Evolutionary conservation across 345 rosid species (phyloP), one percentile per base, ranked within the genome.

Genomic region (Citrus unshiu): DNA sequence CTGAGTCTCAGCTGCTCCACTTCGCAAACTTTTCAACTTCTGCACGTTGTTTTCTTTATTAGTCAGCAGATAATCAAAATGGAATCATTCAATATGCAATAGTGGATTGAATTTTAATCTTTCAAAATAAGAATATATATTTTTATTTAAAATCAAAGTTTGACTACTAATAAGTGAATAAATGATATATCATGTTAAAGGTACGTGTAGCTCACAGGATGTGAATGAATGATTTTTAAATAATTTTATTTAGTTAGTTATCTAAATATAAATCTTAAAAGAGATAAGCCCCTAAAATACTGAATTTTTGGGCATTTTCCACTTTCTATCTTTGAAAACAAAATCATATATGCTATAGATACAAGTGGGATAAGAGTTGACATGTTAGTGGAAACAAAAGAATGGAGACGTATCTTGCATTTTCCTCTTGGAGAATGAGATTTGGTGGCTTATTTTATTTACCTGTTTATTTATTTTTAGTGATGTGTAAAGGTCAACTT

Each of bases 341-440:
- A 46, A 10, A 46, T 46, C 13, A 3, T 13, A 46, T 25, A 61
- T 16, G 70, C 49, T 12, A 46, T 16, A 29, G 7, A 22, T 37
- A 79, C 58, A 81, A 34, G 83, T 77, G 66, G 73, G 81, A 70
- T 73, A 81, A 68, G 78, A 59, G 59, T 84, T 60, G 75, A 75
- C 49, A 65, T 64, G 39, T 34, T 30, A 46, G 58, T 54, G 75
- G 51, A 56, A 58, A 57, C 46, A 58, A 35, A 58, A n/a, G 66
- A 73, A 58, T 58, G 30, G 21, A 25, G 22, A 43, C 46, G 37
- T 12, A 21, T 32, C 58, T 66, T 25, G 66, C 35, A 34, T 76
- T 30, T 72, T 63, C 35, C 34, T 73, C 37, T 10, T 18, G 54
- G 22, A 72, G 58, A 21, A 29, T 16, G n/a, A 22, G 57, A 40